These are phyloP conservation scores for Geranomyces variabilis DNA, from an alignment of 192 early-diverging fungal species.

Conservation along the genomic window DNA sequence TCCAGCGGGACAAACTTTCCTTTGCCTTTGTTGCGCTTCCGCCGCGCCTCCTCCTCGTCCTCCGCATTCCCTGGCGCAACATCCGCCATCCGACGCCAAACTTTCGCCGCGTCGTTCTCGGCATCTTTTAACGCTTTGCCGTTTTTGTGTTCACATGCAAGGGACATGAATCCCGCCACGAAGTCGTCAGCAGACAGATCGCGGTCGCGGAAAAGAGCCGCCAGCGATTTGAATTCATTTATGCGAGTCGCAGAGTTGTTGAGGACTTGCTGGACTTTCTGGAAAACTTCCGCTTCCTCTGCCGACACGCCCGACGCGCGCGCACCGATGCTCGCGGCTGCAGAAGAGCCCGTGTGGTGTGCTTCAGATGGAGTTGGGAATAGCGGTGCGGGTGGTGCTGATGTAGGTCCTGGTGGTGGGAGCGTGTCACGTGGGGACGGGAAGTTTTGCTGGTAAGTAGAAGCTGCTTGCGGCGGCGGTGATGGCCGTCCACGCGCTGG, in stretches of 20 bases:
- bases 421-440: neutral
- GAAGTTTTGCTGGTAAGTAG: neutral
- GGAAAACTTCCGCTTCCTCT: constrained; percentile 36
- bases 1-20: constrained; percentile 55
- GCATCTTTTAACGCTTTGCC: constrained; percentile 35
- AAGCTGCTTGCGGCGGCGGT: neutral
- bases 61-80: constrained; percentile 39
- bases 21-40: constrained; percentile 23
- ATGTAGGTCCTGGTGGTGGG: neutral
- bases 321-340: neutral
- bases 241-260: constrained; percentile 35
- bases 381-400: constrained; percentile 2
- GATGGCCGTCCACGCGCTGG: neutral
- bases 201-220: constrained; percentile 34
- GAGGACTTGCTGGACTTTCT: constrained; percentile 46
- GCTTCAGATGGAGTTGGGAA: constrained; percentile 31
- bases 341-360: neutral
- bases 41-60: neutral
- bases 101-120: constrained; percentile 39
- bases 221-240: constrained; percentile 49
- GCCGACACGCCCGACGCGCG: neutral
- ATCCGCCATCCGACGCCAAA: constrained; percentile 52
- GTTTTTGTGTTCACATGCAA: constrained; percentile 25
- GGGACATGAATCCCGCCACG: constrained; percentile 37
- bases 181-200: constrained; percentile 41